Base-by-base conservation (phyloP, 1,139 yeast species). In the Meyerozyma athensensis region DNA sequence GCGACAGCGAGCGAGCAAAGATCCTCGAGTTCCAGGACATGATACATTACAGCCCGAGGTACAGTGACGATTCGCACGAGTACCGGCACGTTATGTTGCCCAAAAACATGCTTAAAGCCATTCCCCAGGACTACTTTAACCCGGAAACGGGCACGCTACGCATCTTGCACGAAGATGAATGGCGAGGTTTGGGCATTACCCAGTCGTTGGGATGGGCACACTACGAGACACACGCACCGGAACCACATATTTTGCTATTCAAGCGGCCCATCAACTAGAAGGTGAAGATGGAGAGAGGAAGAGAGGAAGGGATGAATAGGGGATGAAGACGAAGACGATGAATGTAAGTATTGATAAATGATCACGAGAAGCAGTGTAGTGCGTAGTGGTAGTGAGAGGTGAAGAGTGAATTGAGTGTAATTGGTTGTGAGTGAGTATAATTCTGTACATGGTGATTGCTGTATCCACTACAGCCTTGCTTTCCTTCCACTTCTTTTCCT, bases 181-280 rank as follows among this genome's bases (percentile, higher is more conserved):
- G 99, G 99, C 75, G 99, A 60, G 97, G 97, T 2, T 70, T 94
- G 40, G 99, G 99, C 4, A 89, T 94, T 53, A 94, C 98, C 8
- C 99, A 92, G 61, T 86, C 96, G 34, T 71, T 94, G 43, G 99
- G 99, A 1, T 94, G 99, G 99, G 94, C 77, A 37, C 98, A 94
- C 61, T 94, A 92, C 58, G 99, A 92, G 56, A 90, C 96, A 37
- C 99, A 94, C 61, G 81, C 97, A 0, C 99, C 98, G 24, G 99
- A 94, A 60, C 99, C 99, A 19, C 98, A 94, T 58, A 92, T 94
- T 44, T 68, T 94, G 45, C 71, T 94, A 46, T 94, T 94, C 69
- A 92, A 90, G 58, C 70, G 87, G 52, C 76, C 82, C 40, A 65
- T 62, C 40, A 67, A 65, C 47, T 63, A 61, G 39, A 47, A 42